phyloP scores from a whole-genome alignment of 257 asterid species.

The Linderniella brevidens region DNA sequence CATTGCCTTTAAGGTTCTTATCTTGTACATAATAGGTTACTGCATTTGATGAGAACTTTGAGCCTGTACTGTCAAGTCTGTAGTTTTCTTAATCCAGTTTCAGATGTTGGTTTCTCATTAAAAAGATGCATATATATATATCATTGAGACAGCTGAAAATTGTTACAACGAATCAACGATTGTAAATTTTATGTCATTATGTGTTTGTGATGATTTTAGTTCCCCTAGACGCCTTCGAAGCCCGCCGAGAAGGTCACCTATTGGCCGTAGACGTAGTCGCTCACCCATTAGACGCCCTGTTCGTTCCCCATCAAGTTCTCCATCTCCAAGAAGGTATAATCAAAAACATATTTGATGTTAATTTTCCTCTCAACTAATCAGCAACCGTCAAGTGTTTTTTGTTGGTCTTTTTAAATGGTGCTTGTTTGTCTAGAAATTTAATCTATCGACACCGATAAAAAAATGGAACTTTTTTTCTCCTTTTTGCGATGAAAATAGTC shows the following conservation, averaged over 20 bases:
- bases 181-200: no score
- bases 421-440: not conserved
- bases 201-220: constrained; percentile 15
- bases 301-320: constrained; percentile 73
- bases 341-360: not conserved
- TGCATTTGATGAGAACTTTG: no score
- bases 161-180: no score
- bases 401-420: not conserved
- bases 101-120: no score
- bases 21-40: no score
- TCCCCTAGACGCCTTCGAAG: constrained; percentile 82
- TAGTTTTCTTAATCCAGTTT: no score
- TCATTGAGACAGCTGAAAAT: no score
- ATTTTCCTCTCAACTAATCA: not conserved
- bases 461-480: no score
- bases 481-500: not conserved
- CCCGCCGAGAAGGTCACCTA: constrained; percentile 84
- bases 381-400: not conserved
- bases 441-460: no score
- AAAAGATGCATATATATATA: no score
- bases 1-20: no score
- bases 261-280: constrained; percentile 81
- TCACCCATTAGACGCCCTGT: constrained; percentile 81
- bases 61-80: no score
- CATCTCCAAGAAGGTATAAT: constrained; percentile 76